A percentile compares a stretch with the other conserved stretches of the same genome.
phyloP scores from a whole-genome alignment of 176 grass and related monocot species.

The Avena insularis region DNA sequence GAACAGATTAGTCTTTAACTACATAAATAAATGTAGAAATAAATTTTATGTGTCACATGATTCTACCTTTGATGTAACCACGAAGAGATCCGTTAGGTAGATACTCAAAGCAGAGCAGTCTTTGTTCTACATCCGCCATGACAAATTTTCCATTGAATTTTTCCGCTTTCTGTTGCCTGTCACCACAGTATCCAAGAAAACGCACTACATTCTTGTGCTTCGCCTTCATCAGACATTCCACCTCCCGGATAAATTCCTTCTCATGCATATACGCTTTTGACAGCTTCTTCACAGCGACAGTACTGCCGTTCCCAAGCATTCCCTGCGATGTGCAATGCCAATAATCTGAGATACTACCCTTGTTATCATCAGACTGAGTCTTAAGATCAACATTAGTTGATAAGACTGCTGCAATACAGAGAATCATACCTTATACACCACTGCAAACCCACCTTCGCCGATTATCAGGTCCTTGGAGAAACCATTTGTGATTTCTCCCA shows the following conservation, averaged over 20 bases:
- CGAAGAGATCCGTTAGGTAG: background rate
- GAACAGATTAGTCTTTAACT: background rate
- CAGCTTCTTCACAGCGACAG: background rate
- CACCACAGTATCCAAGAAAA: slow-evolving; percentile 14
- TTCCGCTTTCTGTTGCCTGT: background rate
- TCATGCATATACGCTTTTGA: background rate
- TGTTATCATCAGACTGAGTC: background rate
- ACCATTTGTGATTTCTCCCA: background rate
- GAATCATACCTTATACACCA: background rate
- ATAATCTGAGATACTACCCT: background rate
- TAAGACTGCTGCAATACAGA: background rate
- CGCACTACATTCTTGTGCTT: slow-evolving; percentile 3
- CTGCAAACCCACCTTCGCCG: background rate
- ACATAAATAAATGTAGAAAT: background rate
- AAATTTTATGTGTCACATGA: background rate
- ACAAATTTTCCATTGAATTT: background rate
- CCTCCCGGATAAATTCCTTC: background rate
- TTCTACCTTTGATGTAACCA: background rate
- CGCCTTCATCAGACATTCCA: background rate
- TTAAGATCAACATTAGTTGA: background rate
- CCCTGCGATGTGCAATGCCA: background rate
- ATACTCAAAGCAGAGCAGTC: slow-evolving; percentile 13
- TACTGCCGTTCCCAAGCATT: background rate
- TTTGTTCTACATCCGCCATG: background rate
- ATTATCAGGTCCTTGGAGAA: background rate